Base-by-base conservation (phyloP, 2,329 filamentous ascomycete species). In the Aspergillus neoniger region DNA sequence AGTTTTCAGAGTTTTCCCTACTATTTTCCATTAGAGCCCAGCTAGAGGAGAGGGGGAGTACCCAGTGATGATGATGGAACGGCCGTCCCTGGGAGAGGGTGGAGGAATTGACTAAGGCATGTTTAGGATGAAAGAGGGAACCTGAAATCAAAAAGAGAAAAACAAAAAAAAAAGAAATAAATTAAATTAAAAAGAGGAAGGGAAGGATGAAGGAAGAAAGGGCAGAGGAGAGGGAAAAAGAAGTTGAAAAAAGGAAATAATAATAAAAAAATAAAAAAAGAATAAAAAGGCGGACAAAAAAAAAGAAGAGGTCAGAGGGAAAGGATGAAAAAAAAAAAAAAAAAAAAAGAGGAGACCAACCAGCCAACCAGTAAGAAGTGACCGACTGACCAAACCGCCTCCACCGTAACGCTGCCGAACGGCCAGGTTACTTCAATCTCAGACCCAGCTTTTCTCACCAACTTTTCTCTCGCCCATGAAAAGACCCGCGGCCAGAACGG, bases 1-100 rank as follows among this genome's bases (percentile, higher is more conserved):
- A 58, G 56, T 58, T 58, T 58, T 44, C 23, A 53, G 32, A 59
- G 12, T 47, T 55, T 47, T 43, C 39, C 47, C 47, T 50, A 50
- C 47, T 50, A 50, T 50, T 50, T 36, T 50, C 28, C 47, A n/a
- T 50, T 50, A 30, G 47, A 30, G 47, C 47, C 47, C 10, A 17
- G 23, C 25, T 50, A 50, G 28, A 12, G 25, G 47, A n/a, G 17
- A 10, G 15, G 19, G 5, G 5, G 44, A 44, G 12, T 19, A 44
- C 19, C 47, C 47, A 32, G 47, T 50, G 47, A 50, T 17, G 47
- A 50, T 30, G 47, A 32, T 50, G 47, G 44, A 30, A 17, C 47
- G 15, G 25, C 41, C 32, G 32, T 36, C 32, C 32, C 15, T 36
- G 32, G 32, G 12, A 14, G 5, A 36, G 32, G 32, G 32, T 5